Base-by-base conservation (phyloP, 2,329 filamentous ascomycete species). In the Exophiala bonariae region DNA sequence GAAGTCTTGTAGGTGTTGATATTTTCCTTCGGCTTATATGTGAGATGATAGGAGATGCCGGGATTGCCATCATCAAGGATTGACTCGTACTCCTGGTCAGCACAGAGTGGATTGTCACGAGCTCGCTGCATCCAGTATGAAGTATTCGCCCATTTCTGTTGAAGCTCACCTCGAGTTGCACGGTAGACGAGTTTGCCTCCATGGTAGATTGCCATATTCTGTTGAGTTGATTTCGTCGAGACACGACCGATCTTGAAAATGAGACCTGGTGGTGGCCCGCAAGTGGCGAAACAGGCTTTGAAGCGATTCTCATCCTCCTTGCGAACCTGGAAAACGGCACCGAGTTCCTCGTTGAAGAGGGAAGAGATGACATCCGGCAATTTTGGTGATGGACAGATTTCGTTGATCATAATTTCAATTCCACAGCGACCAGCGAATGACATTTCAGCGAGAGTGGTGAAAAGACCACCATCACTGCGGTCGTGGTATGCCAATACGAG, bases 401-500 rank as follows among this genome's bases (percentile, higher is more conserved):
- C 80, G 63, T 96, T 91, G 47, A 96, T 75, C 76, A 88, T 86
- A 50, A 97, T 76, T 58, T 95, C 87, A 22, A 89, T 79, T 52
- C 92, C 93, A 61, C 88, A 95, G 46, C 91, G 86, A 20, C 93
- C 93, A 23, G 93, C 92, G 66, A 97, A 97, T 82, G 95, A 95
- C 93, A 97, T 97, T 71, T 99, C 93, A 2, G 85, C 88, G 26
- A 97, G 72, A 4, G 92, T 91, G 1, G 92, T 93, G 64, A 97
- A 81, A 8, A 97, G 75, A 61, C 93, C 93, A 66, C 92, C 93
- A 66, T 97, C 92, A 0, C 90, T 96, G 37, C 87, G 81, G 68
- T 97, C 93, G 66, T 97, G 93, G 66, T 97, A 97, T 3, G 92
- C 92, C 17, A 97, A 80, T 9, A 97, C 91, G 49, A 87, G 79